These are phyloP conservation scores for Cymbopogon flexuosus DNA, from an alignment of 202 grass and related monocot species.

Conservation along the genomic window DNA sequence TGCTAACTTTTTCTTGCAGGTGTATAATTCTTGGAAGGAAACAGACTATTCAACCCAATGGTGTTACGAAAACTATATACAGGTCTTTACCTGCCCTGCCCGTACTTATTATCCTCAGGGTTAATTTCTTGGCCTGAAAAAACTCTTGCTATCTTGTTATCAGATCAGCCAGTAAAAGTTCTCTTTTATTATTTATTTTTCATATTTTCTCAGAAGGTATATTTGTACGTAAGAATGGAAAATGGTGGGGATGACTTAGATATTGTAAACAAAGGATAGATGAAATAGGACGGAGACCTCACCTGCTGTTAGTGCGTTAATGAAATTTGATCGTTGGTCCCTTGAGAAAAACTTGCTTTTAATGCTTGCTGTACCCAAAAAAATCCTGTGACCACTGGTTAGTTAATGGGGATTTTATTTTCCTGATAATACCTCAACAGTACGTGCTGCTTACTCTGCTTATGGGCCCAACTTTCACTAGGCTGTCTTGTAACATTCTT, in stretches of 20 bases:
- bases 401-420: too few relatives aligned
- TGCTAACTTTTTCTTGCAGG: slow-evolving; percentile 46
- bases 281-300: background rate
- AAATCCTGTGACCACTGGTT: background rate
- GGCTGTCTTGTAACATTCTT: background rate
- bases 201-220: too few relatives aligned
- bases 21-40: slow-evolving; percentile 87
- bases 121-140: background rate
- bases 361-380: background rate
- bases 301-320: background rate
- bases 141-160: background rate
- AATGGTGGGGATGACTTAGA: background rate
- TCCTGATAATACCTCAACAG: too few relatives aligned
- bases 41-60: slow-evolving; percentile 86
- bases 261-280: background rate
- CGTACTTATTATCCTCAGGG: background rate
- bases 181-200: too few relatives aligned
- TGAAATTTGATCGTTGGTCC: background rate
- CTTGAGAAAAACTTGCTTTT: background rate
- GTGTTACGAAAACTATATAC: slow-evolving; percentile 94
- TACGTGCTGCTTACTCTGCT: background rate
- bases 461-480: background rate
- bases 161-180: background rate
- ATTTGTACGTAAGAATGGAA: background rate
- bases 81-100: slow-evolving; percentile 37